Conservation (phyloP, 345 rosid genomes). For the Sisymbrium irio region DNA sequence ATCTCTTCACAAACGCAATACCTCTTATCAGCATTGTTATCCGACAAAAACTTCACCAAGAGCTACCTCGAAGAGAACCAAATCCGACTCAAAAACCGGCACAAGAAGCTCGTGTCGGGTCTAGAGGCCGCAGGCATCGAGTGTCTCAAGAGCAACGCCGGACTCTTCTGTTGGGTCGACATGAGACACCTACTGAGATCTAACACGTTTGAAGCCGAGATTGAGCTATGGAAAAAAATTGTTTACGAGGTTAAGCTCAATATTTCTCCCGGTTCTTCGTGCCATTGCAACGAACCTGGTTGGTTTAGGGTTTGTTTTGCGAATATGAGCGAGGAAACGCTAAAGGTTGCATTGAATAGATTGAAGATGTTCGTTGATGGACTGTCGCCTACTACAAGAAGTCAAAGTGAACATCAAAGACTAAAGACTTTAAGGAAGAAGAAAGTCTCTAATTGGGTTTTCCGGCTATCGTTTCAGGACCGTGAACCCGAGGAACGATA, state of each 20-base stretch:
- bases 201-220: constrained; percentile 71
- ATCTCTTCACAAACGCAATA: constrained; percentile 80
- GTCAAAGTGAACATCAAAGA: constrained; percentile 45
- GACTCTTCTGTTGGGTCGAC: constrained; percentile 81
- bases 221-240: constrained; percentile 71
- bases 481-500: constrained; percentile 57
- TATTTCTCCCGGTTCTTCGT: constrained; percentile 74
- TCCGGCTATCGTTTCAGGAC: constrained; percentile 63
- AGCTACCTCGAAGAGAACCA: constrained; percentile 56
- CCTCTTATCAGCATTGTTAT: constrained; percentile 58
- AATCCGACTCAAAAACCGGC: constrained; percentile 50
- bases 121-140: constrained; percentile 55
- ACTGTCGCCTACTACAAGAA: constrained; percentile 24
- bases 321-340: constrained; percentile 65
- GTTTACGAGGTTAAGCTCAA: constrained; percentile 61
- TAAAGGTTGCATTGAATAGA: constrained; percentile 52
- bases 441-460: constrained; percentile 61
- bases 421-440: constrained; percentile 43
- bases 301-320: constrained; percentile 79
- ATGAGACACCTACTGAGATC: constrained; percentile 62
- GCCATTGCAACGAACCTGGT: constrained; percentile 78
- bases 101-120: constrained; percentile 51
- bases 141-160: constrained; percentile 67
- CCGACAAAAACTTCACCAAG: constrained; percentile 63
- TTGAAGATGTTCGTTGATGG: constrained; percentile 49